Evolutionary conservation across 179 eudicot species (phyloP), one percentile per base, ranked within the genome.

Genomic region (Camellia oleifera): DNA sequence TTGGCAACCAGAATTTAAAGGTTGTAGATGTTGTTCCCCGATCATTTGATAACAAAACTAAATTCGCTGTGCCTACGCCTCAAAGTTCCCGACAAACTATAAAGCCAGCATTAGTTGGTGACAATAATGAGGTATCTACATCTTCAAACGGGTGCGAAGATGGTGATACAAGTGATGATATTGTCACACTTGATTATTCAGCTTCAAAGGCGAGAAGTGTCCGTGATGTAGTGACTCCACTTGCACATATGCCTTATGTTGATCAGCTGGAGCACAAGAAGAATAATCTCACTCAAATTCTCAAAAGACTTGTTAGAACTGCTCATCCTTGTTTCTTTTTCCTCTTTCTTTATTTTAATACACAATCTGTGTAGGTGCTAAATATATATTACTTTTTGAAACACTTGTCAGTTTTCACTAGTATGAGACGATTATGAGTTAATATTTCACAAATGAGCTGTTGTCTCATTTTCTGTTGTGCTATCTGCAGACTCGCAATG

Each of bases 241-340:
- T 95, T 79, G 97, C 97, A 45, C 84, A 91, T 86, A 80, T 95
- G 89, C 82, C 97, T 65, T 95, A 95, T 77, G 78, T 84, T 40
- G 97, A 93, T 70, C 99, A 95, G 80, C 89, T 93, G 75, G 98
- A 93, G 87, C 92, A 93, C 79, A 95, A 95, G 87, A 91, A 90
- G 84, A 88, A 86, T 63, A 81, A 93, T 83, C 80, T 95, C 64
- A 72, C 73, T 79, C 93, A 92, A 82, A 78, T 67, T 56, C 97
- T 95, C 45, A 93, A 91, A 87, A 90, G 67, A 90, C 94, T 95
- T 81, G 99, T 95, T 74, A 89, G 93, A 76, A 78, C 23, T 68
- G 20, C 75, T 78, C 52, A 3, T 50, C 72, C 62, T 78, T 81
- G 62, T 78, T 65, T 63, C 40, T 15, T 77, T 23, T 74, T 18